A percentile compares a stretch with the other conserved stretches of the same genome.
Evolutionary conservation across 2,329 filamentous ascomycete genomes (phyloP).

Genomic region (Microdochium bolleyi): DNA sequence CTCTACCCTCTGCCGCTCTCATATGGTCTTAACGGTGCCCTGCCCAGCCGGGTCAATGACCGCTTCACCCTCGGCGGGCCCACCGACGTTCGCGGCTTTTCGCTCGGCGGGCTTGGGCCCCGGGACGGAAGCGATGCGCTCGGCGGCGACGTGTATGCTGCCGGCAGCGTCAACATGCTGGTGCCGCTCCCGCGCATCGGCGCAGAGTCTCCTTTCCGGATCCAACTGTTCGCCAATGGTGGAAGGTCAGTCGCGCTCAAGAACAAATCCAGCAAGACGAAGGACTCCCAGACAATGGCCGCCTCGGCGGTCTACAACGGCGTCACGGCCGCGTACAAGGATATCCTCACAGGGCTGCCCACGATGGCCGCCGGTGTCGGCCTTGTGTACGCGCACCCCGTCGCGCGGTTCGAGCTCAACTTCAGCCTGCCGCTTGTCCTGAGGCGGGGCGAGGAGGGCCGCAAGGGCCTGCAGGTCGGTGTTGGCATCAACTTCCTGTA

Average conservation of each 20-base stretch:
- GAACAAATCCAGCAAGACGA: conserved; percentile 32
- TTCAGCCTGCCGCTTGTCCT: conserved; percentile 82
- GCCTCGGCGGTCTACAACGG: conserved; percentile 40
- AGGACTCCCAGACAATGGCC: conserved; percentile 20
- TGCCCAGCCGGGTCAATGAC: conserved; percentile 79
- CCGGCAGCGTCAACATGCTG: conserved; percentile 78
- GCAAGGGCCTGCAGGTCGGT: conserved; percentile 92
- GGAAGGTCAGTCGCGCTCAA: conserved; percentile 75
- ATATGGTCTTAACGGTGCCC: conserved; percentile 40
- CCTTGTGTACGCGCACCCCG: conserved; percentile 88
- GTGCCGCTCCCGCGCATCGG: conserved; percentile 78
- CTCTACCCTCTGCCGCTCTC: conserved; percentile 73
- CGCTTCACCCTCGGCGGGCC: conserved; percentile 92
- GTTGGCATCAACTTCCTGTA: conserved; percentile 95
- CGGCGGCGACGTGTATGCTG: conserved; percentile 87
- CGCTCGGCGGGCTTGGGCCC: conserved; percentile 80
- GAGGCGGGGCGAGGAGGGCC: conserved; percentile 74
- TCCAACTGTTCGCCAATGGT: conserved; percentile 88
- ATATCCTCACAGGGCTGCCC: conserved; percentile 68
- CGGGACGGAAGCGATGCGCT: conserved; percentile 79
- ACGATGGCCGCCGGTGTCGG: conserved; percentile 83
- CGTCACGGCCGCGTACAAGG: conserved; percentile 54
- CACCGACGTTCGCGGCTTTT: conserved; percentile 90
- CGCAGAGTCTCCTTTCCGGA: conserved; percentile 72
- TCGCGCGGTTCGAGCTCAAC: conserved; percentile 91